Percentiles rank a stretch among this genome's conserved stretches.
These are phyloP conservation scores for Plasmodium gonderi DNA, from an alignment of 169 alveolate species.

Conservation along the genomic window DNA sequence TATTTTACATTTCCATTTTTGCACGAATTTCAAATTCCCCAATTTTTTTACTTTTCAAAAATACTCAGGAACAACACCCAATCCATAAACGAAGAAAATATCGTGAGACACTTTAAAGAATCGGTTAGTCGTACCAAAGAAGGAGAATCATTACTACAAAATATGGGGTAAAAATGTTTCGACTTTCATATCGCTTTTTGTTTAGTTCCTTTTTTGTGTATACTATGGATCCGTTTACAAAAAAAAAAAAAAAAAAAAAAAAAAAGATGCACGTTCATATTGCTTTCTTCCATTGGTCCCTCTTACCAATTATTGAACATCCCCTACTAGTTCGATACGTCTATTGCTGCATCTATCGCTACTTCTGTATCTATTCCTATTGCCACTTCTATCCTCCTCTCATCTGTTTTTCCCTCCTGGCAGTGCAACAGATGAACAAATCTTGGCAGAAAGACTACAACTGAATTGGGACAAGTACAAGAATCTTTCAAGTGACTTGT, in stretches of 20 bases:
- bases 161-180: conserved; percentile 6
- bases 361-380: neutral
- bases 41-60: too few species aligned
- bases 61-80: conserved; percentile 6
- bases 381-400: neutral
- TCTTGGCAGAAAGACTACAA: conserved; percentile 60
- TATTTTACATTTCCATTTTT: too few species aligned
- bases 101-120: conserved; percentile 19
- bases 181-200: neutral
- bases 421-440: conserved; percentile 17
- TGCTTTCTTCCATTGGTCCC: too few species aligned
- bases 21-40: too few species aligned
- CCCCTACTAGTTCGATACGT: too few species aligned
- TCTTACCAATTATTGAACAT: too few species aligned
- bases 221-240: too few species aligned
- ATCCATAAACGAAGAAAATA: conserved; percentile 31
- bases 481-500: neutral
- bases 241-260: too few species aligned
- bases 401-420: neutral
- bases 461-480: conserved; percentile 44
- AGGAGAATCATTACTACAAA: conserved; percentile 25
- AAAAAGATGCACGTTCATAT: too few species aligned
- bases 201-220: neutral
- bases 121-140: conserved; percentile 14
- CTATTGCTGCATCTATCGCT: neutral